Evolutionary conservation across 176 grass and related monocot genomes (phyloP).

Genomic region (Alopecurus myosuroides): DNA sequence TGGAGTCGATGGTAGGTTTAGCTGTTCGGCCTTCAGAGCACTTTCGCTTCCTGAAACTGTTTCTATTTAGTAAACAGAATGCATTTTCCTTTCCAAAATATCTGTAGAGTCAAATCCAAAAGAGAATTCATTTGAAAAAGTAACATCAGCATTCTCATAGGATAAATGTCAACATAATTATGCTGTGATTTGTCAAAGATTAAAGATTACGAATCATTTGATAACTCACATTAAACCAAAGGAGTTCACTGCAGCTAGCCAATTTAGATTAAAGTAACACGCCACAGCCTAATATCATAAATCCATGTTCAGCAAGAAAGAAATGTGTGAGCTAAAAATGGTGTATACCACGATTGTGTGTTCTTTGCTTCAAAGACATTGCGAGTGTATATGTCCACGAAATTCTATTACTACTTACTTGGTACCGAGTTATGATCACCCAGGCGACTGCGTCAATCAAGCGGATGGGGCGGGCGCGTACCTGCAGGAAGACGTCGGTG

Average conservation of each 20-base stretch:
- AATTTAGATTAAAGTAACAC: background rate
- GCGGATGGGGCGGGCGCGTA: background rate
- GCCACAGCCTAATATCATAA: background rate
- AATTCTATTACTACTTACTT: background rate
- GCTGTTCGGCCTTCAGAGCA: background rate
- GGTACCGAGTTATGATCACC: background rate
- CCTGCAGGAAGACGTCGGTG: background rate
- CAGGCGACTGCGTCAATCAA: background rate
- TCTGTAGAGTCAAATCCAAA: too few relatives aligned
- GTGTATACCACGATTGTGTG: too few relatives aligned
- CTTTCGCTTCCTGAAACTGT: background rate
- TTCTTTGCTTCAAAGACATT: background rate
- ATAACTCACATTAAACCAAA: background rate
- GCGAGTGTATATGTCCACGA: background rate
- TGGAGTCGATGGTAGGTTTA: background rate
- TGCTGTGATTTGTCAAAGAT: background rate
- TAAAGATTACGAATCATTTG: background rate
- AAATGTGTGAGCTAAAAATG: background rate
- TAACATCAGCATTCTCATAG: background rate
- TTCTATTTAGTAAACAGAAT: background rate
- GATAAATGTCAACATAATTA: background rate
- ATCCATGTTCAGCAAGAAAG: background rate
- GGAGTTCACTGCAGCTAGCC: background rate
- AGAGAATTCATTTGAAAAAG: background rate
- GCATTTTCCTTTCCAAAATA: too few relatives aligned